These are phyloP conservation scores for Apophysomyces ossiformis DNA, from an alignment of 371 early-diverging fungal species.

Conservation along the genomic window DNA sequence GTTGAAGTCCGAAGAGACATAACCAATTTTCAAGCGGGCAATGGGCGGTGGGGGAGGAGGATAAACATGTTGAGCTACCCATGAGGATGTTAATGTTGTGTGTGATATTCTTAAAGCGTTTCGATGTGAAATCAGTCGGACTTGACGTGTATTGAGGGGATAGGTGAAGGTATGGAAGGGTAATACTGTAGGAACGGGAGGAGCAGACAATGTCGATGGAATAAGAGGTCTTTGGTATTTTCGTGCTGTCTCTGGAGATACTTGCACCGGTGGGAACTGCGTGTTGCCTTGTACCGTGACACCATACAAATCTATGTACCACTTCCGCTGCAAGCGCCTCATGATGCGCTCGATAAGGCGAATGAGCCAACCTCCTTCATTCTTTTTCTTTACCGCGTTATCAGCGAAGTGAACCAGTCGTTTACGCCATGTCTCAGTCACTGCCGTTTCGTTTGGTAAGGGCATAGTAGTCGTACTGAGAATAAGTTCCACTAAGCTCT, in stretches of 20 bases:
- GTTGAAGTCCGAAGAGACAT: conserved; percentile 91
- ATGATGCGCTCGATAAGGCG: conserved; percentile 68
- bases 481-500: conserved; percentile 39
- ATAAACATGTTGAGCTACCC: conserved; percentile 74
- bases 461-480: conserved; percentile 15
- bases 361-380: conserved; percentile 82
- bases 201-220: conserved; percentile 60
- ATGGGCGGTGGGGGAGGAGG: conserved; percentile 79
- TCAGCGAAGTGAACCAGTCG: conserved; percentile 29
- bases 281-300: conserved; percentile 4
- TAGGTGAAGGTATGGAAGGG: conserved; percentile 96
- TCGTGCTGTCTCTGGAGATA: conserved; percentile 36
- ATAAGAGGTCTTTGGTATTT: conserved; percentile 66
- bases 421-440: conserved; percentile 37
- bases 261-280: conserved; percentile 14
- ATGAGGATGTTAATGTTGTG: conserved; percentile 64
- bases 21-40: conserved; percentile 77
- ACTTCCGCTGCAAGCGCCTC: conserved; percentile 65
- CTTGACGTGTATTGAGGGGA: conserved; percentile 79
- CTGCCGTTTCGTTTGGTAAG: background rate
- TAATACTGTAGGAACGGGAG: conserved; percentile 83
- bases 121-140: conserved; percentile 86
- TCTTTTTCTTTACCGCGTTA: conserved; percentile 41
- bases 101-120: conserved; percentile 84
- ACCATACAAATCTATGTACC: conserved; percentile 63